Evolutionary conservation across 441 rosid genomes (phyloP).

Genomic region (Metrosideros polymorpha): DNA sequence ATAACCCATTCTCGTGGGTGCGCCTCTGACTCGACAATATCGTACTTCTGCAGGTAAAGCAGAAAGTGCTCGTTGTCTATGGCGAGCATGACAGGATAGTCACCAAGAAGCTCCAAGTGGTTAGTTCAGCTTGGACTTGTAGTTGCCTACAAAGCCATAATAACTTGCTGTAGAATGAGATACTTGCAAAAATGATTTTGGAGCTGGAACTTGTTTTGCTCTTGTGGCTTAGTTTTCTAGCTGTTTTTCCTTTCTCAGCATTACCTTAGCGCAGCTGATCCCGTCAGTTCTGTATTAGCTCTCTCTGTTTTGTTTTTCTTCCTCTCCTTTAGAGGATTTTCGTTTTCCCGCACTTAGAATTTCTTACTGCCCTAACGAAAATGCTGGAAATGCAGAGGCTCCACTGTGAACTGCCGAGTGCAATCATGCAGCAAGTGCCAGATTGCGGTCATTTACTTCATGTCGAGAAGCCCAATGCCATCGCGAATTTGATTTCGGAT

Average conservation of each 20-base stretch:
- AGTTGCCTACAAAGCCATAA: not conserved
- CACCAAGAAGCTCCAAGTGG: slow-evolving; percentile 41
- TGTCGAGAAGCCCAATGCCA: slow-evolving; percentile 41
- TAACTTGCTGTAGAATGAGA: not conserved
- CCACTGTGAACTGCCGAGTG: slow-evolving; percentile 37
- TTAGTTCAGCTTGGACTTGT: slow-evolving; percentile 18
- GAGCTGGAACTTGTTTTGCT: not conserved
- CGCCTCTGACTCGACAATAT: not conserved
- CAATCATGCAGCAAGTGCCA: slow-evolving; percentile 30
- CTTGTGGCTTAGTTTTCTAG: not conserved
- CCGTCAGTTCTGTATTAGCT: not conserved
- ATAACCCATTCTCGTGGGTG: not conserved
- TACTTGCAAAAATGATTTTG: not conserved
- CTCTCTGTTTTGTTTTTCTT: not conserved
- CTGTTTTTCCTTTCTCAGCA: not conserved
- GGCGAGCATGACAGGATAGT: slow-evolving; percentile 56
- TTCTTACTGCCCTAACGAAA: not conserved
- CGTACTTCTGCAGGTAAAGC: slow-evolving; percentile 31
- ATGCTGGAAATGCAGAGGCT: slow-evolving; percentile 30
- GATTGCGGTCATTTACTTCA: slow-evolving; percentile 60
- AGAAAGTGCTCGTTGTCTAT: slow-evolving; percentile 43
- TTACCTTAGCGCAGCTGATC: not conserved
- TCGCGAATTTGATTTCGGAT: slow-evolving; percentile 32
- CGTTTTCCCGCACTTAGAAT: not conserved
- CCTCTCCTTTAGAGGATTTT: not conserved